phyloP scores from a whole-genome alignment of 2,329 filamentous ascomycete genomes.

The Helicocarpus griseus region DNA sequence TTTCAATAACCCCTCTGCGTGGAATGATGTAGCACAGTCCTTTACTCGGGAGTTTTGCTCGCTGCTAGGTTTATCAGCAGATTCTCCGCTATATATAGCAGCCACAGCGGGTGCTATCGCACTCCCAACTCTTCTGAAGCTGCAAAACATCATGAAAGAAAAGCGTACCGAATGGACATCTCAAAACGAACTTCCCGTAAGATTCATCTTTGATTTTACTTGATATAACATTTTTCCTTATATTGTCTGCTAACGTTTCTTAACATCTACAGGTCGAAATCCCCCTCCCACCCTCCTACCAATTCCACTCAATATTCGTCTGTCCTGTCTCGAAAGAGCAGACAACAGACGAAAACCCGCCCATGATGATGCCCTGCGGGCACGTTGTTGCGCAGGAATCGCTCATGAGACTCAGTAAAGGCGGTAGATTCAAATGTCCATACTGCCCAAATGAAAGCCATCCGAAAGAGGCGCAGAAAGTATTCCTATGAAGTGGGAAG shows the following conservation, averaged over 20 bases:
- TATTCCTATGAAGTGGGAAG: slow-evolving; percentile 47
- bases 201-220: slow-evolving; percentile 38
- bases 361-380: slow-evolving; percentile 93
- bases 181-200: slow-evolving; percentile 76
- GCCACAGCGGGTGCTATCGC: slow-evolving; percentile 88
- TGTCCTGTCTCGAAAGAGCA: slow-evolving; percentile 97
- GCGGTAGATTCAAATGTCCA: slow-evolving; percentile 80
- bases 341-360: slow-evolving; percentile 82
- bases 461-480: slow-evolving; percentile 63
- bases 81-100: slow-evolving; percentile 87
- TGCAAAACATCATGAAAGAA: slow-evolving; percentile 75
- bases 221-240: slow-evolving; percentile 10
- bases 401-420: slow-evolving; percentile 68
- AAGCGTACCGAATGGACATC: slow-evolving; percentile 94
- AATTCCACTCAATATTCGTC: slow-evolving; percentile 94
- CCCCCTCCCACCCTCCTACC: slow-evolving; percentile 52
- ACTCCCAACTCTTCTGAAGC: slow-evolving; percentile 77
- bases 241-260: neutral
- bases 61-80: slow-evolving; percentile 75
- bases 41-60: slow-evolving; percentile 95
- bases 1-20: slow-evolving; percentile 66
- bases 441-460: slow-evolving; percentile 85
- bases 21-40: slow-evolving; percentile 72
- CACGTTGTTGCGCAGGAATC: slow-evolving; percentile 87
- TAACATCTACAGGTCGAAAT: slow-evolving; percentile 47